Conservation (phyloP, 192 early-diverging fungal species). For the Coemansia sp. region DNA sequence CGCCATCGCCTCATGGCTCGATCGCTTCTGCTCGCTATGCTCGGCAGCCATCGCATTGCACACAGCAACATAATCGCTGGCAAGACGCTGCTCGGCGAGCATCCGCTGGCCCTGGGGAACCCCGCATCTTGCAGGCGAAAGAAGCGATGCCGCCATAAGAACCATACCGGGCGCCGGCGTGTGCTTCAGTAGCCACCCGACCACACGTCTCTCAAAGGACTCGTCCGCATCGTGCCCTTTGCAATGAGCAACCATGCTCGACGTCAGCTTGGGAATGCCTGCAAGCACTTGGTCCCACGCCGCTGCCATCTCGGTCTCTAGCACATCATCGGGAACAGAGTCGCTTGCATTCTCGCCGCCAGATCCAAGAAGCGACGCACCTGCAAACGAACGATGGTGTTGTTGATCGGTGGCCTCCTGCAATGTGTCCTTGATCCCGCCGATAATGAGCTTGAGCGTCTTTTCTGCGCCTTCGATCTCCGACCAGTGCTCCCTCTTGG, state of each 20-base stretch:
- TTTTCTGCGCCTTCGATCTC: conserved; percentile 47
- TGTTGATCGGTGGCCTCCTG: conserved; percentile 4
- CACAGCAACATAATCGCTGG: conserved; percentile 23
- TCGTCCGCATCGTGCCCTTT: background rate
- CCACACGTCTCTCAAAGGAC: background rate
- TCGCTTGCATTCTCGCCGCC: background rate
- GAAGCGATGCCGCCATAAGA: conserved; percentile 40
- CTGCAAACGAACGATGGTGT: conserved; percentile 1
- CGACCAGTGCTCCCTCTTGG: conserved; percentile 24
- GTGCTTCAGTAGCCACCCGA: conserved; percentile 29
- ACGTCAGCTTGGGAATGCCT: conserved; percentile 27
- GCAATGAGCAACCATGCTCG: conserved; percentile 14
- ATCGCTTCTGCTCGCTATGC: background rate
- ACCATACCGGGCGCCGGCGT: conserved; percentile 49
- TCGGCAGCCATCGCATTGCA: conserved; percentile 2
- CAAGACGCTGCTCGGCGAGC: conserved; percentile 34
- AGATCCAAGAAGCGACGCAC: background rate
- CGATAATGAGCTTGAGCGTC: conserved; percentile 45
- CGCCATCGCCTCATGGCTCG: background rate
- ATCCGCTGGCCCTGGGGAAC: conserved; percentile 30
- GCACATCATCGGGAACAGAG: conserved; percentile 5
- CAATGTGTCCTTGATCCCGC: conserved; percentile 35
- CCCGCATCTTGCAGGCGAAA: conserved; percentile 26
- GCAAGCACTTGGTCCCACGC: conserved; percentile 48
- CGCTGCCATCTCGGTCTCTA: conserved; percentile 34